These are phyloP conservation scores for Penicillium psychrofluorescens DNA, from an alignment of 495 filamentous ascomycete genomes.

Conservation along the genomic window DNA sequence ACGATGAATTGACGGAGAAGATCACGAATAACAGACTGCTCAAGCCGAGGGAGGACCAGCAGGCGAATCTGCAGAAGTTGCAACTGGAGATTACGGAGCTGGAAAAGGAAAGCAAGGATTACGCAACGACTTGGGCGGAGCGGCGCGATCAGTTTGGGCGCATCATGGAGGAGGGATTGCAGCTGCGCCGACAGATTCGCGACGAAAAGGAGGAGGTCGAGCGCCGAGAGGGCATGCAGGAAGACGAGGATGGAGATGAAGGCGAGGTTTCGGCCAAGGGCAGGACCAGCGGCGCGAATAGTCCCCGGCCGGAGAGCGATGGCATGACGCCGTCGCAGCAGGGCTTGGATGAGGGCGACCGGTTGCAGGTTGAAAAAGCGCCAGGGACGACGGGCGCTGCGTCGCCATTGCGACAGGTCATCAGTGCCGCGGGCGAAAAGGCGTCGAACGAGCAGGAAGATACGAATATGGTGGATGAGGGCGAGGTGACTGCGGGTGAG, in stretches of 20 bases:
- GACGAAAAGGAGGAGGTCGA: constrained; percentile 92
- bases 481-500: constrained; percentile 47
- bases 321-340: constrained; percentile 40
- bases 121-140: constrained; percentile 78
- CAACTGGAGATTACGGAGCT: constrained; percentile 83
- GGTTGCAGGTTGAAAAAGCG: constrained; percentile 32
- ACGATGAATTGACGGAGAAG: constrained; percentile 77
- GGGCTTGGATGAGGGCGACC: constrained; percentile 37
- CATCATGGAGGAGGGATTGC: constrained; percentile 87
- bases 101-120: constrained; percentile 73
- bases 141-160: constrained; percentile 79
- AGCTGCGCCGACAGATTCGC: constrained; percentile 75
- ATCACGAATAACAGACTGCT: constrained; percentile 78
- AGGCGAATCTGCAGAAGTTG: constrained; percentile 67
- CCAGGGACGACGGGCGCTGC: constrained; percentile 16
- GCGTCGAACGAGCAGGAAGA: constrained; percentile 39
- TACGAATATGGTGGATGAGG: constrained; percentile 53
- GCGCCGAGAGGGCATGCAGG: constrained; percentile 70
- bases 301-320: constrained; percentile 56
- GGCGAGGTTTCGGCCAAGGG: constrained; percentile 49
- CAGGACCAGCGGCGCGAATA: constrained; percentile 50
- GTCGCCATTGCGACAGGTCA: constrained; percentile 37
- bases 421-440: constrained; percentile 22
- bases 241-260: constrained; percentile 66
- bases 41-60: constrained; percentile 76